These are phyloP conservation scores for Usnea hakonensis DNA, from an alignment of 495 filamentous ascomycete species.

Conservation along the genomic window DNA sequence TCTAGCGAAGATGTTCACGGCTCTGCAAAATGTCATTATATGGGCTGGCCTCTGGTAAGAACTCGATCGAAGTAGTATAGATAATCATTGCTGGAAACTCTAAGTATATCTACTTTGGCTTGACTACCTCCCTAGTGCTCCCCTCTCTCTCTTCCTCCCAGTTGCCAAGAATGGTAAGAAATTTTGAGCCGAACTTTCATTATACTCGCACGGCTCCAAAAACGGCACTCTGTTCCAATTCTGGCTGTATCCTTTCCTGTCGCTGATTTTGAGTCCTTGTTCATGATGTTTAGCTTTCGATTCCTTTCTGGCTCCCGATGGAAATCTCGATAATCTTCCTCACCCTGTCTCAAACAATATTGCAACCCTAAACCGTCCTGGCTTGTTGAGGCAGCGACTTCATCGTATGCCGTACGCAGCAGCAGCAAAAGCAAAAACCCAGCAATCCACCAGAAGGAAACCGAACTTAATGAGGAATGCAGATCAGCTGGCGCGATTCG, in stretches of 20 bases:
- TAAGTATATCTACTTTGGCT: no score
- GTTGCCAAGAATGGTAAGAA: no score
- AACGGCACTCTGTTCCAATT: not conserved
- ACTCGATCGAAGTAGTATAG: no score
- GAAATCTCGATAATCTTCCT: not conserved
- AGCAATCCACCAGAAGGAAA: slow-evolving; percentile 23
- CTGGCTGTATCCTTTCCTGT: no score
- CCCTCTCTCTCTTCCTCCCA: no score
- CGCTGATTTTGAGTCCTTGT: not conserved
- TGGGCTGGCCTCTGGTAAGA: no score
- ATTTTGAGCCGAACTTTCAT: no score
- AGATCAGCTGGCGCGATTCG: slow-evolving; percentile 20
- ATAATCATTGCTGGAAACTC: no score
- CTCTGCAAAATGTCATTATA: no score
- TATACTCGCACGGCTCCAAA: not conserved
- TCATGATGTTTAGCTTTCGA: not conserved
- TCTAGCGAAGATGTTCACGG: no score
- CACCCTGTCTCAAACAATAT: not conserved
- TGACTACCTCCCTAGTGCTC: no score
- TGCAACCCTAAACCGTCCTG: not conserved
- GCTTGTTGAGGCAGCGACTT: not conserved
- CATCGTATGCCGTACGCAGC: not conserved
- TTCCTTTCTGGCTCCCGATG: not conserved
- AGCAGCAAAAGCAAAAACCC: no score
- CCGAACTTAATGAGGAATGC: slow-evolving; percentile 18